Conservation (phyloP, 2,329 filamentous ascomycete species). For the Monosporascus sp. region DNA sequence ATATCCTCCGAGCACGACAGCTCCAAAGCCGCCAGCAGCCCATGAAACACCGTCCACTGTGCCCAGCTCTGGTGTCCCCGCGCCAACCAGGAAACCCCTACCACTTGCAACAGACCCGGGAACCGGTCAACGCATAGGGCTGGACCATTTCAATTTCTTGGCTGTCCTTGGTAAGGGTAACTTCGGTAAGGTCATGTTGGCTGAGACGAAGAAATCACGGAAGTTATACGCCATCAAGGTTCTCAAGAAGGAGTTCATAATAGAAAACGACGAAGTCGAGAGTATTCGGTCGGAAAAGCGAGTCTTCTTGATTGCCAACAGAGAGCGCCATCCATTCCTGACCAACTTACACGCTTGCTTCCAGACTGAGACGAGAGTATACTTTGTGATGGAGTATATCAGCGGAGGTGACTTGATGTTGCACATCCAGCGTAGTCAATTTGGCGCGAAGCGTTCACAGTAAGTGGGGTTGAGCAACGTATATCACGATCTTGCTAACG, state of each 20-base stretch:
- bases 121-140: constrained; percentile 78
- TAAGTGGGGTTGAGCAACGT: constrained; percentile 43
- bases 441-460: constrained; percentile 93
- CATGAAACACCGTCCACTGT: constrained; percentile 32
- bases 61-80: constrained; percentile 26
- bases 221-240: constrained; percentile 98
- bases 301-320: constrained; percentile 94
- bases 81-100: constrained; percentile 51
- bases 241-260: constrained; percentile 99
- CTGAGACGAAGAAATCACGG: constrained; percentile 88
- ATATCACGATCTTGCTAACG: constrained; percentile 8
- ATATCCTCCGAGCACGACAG: constrained; percentile 24
- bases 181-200: constrained; percentile 99
- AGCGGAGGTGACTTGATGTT: constrained; percentile 98
- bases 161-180: constrained; percentile 98
- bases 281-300: constrained; percentile 97
- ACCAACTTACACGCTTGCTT: constrained; percentile 96
- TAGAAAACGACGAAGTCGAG: constrained; percentile 98
- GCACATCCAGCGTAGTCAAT: constrained; percentile 95
- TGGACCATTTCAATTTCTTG: constrained; percentile 99
- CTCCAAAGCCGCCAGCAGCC: constrained; percentile 36
- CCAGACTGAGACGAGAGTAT: constrained; percentile 96
- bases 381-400: constrained; percentile 99
- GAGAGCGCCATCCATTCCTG: constrained; percentile 93
- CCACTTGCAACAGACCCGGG: constrained; percentile 69